Base-by-base conservation (phyloP, 1,284 basidiomycete genomes). In the Heterobasidion irregulare region DNA sequence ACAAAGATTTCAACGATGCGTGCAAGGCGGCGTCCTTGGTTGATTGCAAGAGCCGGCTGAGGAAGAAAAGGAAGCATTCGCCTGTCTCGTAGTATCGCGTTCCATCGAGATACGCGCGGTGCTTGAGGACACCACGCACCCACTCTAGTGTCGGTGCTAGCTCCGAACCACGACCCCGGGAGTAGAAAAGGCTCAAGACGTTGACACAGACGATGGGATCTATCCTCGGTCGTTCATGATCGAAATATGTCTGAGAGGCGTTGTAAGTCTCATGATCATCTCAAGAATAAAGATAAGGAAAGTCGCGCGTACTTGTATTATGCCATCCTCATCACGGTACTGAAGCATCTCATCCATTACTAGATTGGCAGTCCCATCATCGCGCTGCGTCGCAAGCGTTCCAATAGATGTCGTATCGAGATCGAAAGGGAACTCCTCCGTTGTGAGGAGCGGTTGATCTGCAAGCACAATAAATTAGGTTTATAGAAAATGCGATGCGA, bases 161-260 rank as follows among this genome's bases (percentile, higher is more conserved):
- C 56, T 83, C 74, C 8, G 66, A 59, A 0, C 75, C 78, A 0
- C 80, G 75, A 1, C 76, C 75, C 57, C 77, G 66, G 10, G 68
- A 66, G 64, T 79, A 76, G 63, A 82, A 82, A 10, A 82, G 65
- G 33, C 67, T 72, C 9, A 81, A 65, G 8, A 73, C 72, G 57
- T 82, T 82, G 38, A 77, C 72, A 58, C 76, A 79, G 43, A 80
- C 79, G 34, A 79, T 70, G 6, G 79, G 79, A 60, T 80, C 78
- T 51, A 78, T 74, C 5, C 79, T 72, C 15, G 76, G 77, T 16
- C 80, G 71, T 33, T 68, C 65, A 52, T 73, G 70, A 64, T 81
- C 79, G 58, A 82, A 81, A 61, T 83, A 82, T 0, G 77, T 78
- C 75, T 80, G 54, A 8, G 48, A 26, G 6, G 43, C 43, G n/a